Evolutionary conservation across 2,329 filamentous ascomycete genomes (phyloP).

Genomic region (Drechmeria coniospora): DNA sequence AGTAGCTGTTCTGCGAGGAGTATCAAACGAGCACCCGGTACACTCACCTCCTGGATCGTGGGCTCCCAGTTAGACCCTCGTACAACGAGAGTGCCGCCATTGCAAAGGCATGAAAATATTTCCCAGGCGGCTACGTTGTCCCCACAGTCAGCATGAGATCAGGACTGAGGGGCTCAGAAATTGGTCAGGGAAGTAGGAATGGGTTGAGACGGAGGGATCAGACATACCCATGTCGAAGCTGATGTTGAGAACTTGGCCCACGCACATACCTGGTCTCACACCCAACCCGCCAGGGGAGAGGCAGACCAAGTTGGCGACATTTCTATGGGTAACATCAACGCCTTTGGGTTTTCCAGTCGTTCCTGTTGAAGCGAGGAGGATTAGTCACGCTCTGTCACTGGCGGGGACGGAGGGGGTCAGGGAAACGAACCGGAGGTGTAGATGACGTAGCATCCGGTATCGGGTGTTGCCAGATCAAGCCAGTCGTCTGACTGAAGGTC

Average conservation of each 20-base stretch:
- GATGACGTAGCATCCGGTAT: constrained; percentile 30
- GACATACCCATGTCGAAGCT: constrained; percentile 45
- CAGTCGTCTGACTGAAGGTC: constrained; percentile 5
- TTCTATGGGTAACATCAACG: constrained; percentile 39
- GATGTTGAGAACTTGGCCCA: constrained; percentile 41
- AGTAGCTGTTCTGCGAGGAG: too few species aligned
- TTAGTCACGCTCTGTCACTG: too few species aligned
- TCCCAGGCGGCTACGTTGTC: constrained; percentile 39
- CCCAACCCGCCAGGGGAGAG: constrained; percentile 34
- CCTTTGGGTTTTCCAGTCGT: constrained; percentile 44
- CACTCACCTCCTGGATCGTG: constrained; percentile 27
- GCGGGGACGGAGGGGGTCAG: neutral
- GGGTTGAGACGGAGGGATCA: constrained; percentile 1
- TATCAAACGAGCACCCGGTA: too few species aligned
- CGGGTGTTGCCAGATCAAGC: constrained; percentile 18
- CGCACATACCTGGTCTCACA: constrained; percentile 31
- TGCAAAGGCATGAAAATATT: constrained; percentile 39
- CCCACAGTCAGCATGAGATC: neutral
- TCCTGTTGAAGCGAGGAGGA: too few species aligned
- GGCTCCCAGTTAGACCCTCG: constrained; percentile 33
- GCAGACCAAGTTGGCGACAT: constrained; percentile 38
- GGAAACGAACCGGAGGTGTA: constrained; percentile 34
- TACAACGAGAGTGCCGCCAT: constrained; percentile 39
- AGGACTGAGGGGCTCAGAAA: neutral
- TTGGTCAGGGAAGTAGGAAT: too few species aligned